A percentile compares a stretch with the other conserved stretches of the same genome.
phyloP scores from a whole-genome alignment of 1,284 basidiomycete species.

The Malassezia slooffiae region DNA sequence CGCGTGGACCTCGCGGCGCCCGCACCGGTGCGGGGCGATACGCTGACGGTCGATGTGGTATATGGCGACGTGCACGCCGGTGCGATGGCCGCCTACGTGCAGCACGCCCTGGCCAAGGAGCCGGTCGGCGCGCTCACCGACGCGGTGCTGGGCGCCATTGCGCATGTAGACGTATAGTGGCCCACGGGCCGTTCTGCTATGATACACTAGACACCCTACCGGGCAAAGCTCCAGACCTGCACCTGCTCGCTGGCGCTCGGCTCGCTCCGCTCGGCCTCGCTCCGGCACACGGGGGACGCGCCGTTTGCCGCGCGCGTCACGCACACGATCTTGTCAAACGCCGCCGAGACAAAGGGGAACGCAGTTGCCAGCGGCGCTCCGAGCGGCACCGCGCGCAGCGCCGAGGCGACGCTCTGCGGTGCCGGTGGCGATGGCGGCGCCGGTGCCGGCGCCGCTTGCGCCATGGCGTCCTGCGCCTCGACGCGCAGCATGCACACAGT shows the following conservation, averaged over 20 bases:
- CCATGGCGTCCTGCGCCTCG: no score
- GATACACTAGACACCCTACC: not conserved
- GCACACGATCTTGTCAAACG: conserved; percentile 29
- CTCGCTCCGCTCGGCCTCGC: not conserved
- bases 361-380: conserved; percentile 9
- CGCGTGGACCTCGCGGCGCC: conserved; percentile 20
- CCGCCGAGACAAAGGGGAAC: conserved; percentile 19
- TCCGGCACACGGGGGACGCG: not conserved
- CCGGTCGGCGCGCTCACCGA: not conserved
- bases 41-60: conserved; percentile 21
- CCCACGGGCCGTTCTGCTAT: not conserved
- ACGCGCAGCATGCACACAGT: no score
- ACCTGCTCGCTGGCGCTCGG: conserved; percentile 8
- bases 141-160: not conserved
- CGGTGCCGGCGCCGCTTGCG: conserved; percentile 14
- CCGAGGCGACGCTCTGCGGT: no score
- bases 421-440: no score
- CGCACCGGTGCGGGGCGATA: conserved; percentile 19
- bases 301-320: conserved; percentile 3
- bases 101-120: not conserved
- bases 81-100: not conserved
- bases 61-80: conserved; percentile 24
- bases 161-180: not conserved
- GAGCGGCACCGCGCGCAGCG: conserved; percentile 7
- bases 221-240: conserved; percentile 26